Percentiles rank a stretch among this genome's conserved stretches.
Conservation (phyloP, 768 basidiomycete species). For the Scleroderma bovista region DNA sequence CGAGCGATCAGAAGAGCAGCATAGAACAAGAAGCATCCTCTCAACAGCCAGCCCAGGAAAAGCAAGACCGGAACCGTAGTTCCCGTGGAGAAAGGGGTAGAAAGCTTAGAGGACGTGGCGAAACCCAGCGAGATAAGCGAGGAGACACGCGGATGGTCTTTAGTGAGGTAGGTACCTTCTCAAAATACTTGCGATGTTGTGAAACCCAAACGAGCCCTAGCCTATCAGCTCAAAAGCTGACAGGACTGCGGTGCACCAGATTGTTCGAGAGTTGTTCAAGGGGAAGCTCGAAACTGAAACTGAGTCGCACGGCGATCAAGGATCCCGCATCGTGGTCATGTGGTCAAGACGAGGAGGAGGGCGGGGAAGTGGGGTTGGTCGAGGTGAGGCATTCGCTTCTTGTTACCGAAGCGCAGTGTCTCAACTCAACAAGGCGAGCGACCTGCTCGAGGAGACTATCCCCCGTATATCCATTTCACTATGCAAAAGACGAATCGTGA, state of each 20-base stretch:
- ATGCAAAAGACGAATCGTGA: slow-evolving; percentile 97
- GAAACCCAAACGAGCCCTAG: slow-evolving; percentile 34
- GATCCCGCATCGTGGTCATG: slow-evolving; percentile 73
- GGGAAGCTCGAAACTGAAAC: slow-evolving; percentile 86
- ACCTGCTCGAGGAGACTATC: slow-evolving; percentile 57
- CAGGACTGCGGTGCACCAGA: slow-evolving; percentile 78
- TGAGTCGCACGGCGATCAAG: slow-evolving; percentile 56
- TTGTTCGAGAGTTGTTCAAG: slow-evolving; percentile 71
- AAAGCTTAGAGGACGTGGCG: slow-evolving; percentile 41
- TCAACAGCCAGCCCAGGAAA: slow-evolving; percentile 25
- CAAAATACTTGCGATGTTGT: slow-evolving; percentile 10
- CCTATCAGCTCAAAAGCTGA: slow-evolving; percentile 77
- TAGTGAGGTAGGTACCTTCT: slow-evolving; percentile 62
- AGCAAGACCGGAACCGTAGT: slow-evolving; percentile 38
- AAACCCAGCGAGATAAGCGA: slow-evolving; percentile 35
- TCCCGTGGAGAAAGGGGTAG: slow-evolving; percentile 39
- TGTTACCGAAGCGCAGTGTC: neutral
- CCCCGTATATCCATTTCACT: slow-evolving; percentile 93
- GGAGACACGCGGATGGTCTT: slow-evolving; percentile 72
- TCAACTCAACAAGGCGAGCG: slow-evolving; percentile 32
- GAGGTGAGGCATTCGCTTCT: slow-evolving; percentile 16
- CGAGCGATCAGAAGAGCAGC: slow-evolving; percentile 7
- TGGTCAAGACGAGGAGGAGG: slow-evolving; percentile 58
- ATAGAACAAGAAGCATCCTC: slow-evolving; percentile 8
- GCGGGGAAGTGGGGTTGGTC: slow-evolving; percentile 37